phyloP scores from a whole-genome alignment of 306 rosid genomes.

The cucumber (Cucumis sativus) region DNA sequence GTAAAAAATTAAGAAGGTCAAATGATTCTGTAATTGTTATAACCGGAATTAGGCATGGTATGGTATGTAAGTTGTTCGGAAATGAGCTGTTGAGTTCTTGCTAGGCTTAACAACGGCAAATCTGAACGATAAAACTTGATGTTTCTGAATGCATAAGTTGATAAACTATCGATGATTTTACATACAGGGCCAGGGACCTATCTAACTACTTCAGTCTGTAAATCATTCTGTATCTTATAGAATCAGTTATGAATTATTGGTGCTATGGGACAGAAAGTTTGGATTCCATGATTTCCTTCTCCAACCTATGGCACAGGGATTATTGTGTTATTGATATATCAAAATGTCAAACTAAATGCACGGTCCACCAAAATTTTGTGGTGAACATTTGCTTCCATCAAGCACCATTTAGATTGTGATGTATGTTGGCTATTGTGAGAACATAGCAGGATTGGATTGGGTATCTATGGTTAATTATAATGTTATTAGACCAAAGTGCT shows the following conservation, averaged over 20 bases:
- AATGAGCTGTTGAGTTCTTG: neutral
- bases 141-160: neutral
- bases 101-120: neutral
- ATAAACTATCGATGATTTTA: neutral
- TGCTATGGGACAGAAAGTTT: neutral
- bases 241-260: neutral
- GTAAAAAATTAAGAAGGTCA: neutral
- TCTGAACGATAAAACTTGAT: neutral
- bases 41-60: neutral
- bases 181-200: neutral
- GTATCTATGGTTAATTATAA: neutral
- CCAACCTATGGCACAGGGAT: neutral
- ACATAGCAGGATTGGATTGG: neutral
- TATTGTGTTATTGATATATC: neutral
- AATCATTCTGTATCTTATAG: neutral
- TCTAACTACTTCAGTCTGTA: neutral
- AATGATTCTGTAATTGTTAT: neutral
- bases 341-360: neutral
- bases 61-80: too few relatives aligned
- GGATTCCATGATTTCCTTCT: neutral
- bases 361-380: neutral
- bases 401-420: neutral
- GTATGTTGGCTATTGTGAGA: neutral
- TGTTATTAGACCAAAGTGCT: neutral
- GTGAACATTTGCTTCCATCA: neutral